phyloP scores from a whole-genome alignment of 305 asterid species.

The Fraxinus albicans region DNA sequence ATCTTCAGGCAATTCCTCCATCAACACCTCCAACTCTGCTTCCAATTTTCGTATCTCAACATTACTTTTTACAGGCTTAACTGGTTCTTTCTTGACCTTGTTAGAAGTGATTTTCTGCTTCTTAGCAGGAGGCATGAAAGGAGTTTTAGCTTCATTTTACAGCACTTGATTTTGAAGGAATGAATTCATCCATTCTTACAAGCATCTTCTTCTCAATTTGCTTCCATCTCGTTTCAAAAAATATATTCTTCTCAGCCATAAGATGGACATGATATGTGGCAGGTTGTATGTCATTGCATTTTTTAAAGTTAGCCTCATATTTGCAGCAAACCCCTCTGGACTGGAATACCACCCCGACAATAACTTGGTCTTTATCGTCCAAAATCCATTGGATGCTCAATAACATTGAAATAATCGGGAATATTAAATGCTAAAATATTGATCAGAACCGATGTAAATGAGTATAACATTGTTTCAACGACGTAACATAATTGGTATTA shows the following conservation, averaged over 20 bases:
- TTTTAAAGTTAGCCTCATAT: constrained; percentile 71
- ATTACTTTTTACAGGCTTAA: constrained; percentile 48
- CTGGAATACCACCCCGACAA: constrained; percentile 43
- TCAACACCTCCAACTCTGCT: constrained; percentile 45
- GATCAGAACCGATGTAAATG: constrained; percentile 58
- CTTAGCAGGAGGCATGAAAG: constrained; percentile 39
- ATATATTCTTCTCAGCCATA: constrained; percentile 47
- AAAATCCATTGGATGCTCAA: constrained; percentile 88
- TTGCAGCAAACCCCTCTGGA: constrained; percentile 64
- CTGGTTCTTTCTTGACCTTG: constrained; percentile 37
- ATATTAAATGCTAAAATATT: constrained; percentile 31
- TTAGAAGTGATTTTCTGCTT: constrained; percentile 45
- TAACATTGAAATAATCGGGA: constrained; percentile 24
- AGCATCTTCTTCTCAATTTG: constrained; percentile 59
- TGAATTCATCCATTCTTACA: constrained; percentile 28
- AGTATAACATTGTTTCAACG: constrained; percentile 58
- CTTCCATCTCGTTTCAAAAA: constrained; percentile 60
- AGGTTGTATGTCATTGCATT: constrained; percentile 81
- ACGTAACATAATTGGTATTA: constrained; percentile 30
- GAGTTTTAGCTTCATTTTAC: constrained; percentile 39
- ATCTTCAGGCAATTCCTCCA: constrained; percentile 61
- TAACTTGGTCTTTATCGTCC: constrained; percentile 66
- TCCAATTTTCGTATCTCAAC: constrained; percentile 54
- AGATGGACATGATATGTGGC: constrained; percentile 47
- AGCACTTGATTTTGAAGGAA: constrained; percentile 42